These are phyloP conservation scores for Suillus placidus DNA, from an alignment of 768 basidiomycete genomes.

Conservation along the genomic window DNA sequence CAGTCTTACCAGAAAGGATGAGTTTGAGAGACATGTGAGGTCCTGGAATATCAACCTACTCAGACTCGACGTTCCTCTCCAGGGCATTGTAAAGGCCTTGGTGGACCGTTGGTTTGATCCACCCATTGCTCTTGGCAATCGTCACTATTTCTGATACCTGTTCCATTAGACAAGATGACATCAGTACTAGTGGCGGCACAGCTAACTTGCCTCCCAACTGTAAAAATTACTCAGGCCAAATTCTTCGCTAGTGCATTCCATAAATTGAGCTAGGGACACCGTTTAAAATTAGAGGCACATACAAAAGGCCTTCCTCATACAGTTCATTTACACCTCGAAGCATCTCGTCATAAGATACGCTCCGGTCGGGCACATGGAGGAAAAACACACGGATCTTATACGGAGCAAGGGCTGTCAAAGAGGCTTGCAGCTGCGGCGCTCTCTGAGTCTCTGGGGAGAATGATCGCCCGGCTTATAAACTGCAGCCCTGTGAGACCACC, in stretches of 20 bases:
- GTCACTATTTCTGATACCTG: constrained; percentile 30
- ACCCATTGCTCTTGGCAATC: constrained; percentile 28
- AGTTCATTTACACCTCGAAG: constrained; percentile 29
- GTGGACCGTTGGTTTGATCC: constrained; percentile 28
- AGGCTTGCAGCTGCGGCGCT: constrained; percentile 29
- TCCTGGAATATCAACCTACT: constrained; percentile 11
- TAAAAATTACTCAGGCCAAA: constrained; percentile 24
- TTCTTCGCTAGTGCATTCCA: constrained; percentile 13
- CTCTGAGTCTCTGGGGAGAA: constrained; percentile 30
- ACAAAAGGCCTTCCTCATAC: constrained; percentile 24
- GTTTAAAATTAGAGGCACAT: background rate
- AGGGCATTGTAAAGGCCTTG: constrained; percentile 28
- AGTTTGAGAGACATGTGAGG: background rate
- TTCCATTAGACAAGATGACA: background rate
- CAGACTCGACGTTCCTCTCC: constrained; percentile 22
- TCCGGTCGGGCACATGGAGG: constrained; percentile 27
- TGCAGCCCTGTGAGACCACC: constrained; percentile 2
- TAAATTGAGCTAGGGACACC: background rate
- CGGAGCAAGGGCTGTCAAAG: constrained; percentile 36
- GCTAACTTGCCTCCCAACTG: constrained; percentile 16
- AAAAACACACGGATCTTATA: constrained; percentile 43
- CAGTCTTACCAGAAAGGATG: constrained; percentile 6
- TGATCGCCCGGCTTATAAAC: constrained; percentile 10
- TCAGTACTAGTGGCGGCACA: background rate
- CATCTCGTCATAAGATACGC: constrained; percentile 20